Conservation (phyloP, 768 basidiomycete genomes). For the Clavaria fumosa region DNA sequence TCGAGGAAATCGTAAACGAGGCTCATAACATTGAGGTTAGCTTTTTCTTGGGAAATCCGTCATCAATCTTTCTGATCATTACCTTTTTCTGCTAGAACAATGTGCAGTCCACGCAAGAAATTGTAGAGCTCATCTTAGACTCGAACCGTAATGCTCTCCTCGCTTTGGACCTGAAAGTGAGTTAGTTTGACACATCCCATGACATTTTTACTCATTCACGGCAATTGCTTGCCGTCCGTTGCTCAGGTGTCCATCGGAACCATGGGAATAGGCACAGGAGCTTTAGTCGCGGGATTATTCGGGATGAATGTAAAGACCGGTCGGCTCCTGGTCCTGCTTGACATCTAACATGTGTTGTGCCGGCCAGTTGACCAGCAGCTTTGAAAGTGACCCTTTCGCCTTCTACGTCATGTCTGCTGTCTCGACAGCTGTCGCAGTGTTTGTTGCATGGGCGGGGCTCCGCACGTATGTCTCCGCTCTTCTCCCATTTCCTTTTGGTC, state of each 20-base stretch:
- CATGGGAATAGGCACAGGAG: slow-evolving; percentile 82
- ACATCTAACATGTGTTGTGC: slow-evolving; percentile 2
- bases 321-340: background rate
- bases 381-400: slow-evolving; percentile 61
- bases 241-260: slow-evolving; percentile 95
- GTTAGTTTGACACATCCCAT: too few relatives aligned
- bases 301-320: slow-evolving; percentile 82
- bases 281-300: slow-evolving; percentile 80
- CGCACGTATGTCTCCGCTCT: slow-evolving; percentile 29
- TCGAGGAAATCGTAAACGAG: slow-evolving; percentile 92
- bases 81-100: slow-evolving; percentile 41
- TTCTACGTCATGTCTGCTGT: slow-evolving; percentile 51
- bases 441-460: slow-evolving; percentile 52
- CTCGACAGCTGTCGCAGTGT: slow-evolving; percentile 40
- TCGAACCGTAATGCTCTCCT: slow-evolving; percentile 88
- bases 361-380: slow-evolving; percentile 49
- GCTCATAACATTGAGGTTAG: slow-evolving; percentile 71
- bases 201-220: too few relatives aligned
- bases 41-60: slow-evolving; percentile 2
- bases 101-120: slow-evolving; percentile 95
- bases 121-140: slow-evolving; percentile 91
- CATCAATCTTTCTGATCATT: background rate
- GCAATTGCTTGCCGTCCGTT: too few relatives aligned
- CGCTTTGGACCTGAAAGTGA: slow-evolving; percentile 78
- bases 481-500: background rate